phyloP scores from a whole-genome alignment of 2,329 filamentous ascomycete species.

The Emergomyces pasteurianus region DNA sequence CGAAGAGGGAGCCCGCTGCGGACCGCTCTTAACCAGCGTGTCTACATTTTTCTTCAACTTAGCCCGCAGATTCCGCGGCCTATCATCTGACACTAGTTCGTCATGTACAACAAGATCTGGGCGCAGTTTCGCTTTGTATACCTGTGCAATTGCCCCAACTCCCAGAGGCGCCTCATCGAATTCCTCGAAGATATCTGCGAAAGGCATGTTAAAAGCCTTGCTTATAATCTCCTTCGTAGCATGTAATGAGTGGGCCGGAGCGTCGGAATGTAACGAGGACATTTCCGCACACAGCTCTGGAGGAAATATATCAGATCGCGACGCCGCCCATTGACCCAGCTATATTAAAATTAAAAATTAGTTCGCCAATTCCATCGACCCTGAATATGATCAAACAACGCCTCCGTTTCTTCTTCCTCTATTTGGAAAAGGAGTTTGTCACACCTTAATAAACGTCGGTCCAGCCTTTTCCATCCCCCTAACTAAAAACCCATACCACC shows the following conservation, averaged over 20 bases:
- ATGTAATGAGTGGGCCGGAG: conserved; percentile 76
- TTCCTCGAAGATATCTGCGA: conserved; percentile 91
- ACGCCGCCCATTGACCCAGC: conserved; percentile 97
- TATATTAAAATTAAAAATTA: conserved; percentile 23
- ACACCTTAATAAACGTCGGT: conserved; percentile 90
- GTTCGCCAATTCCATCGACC: conserved; percentile 2
- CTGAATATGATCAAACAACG: not conserved
- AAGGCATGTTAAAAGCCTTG: conserved; percentile 64
- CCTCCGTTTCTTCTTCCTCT: not conserved
- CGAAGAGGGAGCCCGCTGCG: conserved; percentile 71
- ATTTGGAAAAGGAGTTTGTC: not conserved
- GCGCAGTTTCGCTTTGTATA: conserved; percentile 90
- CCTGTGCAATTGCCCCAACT: conserved; percentile 92
- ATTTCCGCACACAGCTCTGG: conserved; percentile 83
- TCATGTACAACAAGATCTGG: conserved; percentile 58
- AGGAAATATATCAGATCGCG: conserved; percentile 90
- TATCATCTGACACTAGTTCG: conserved; percentile 42
- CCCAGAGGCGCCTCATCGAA: conserved; percentile 83
- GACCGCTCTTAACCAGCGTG: conserved; percentile 72
- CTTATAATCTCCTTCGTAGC: conserved; percentile 69
- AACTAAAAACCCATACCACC: conserved; percentile 91
- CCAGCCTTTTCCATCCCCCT: conserved; percentile 83
- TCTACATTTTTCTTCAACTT: conserved; percentile 74
- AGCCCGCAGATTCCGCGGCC: conserved; percentile 48
- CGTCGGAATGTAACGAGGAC: conserved; percentile 90